Base-by-base conservation (phyloP, 805 yeast genomes). In the Dipodascus albidus region DNA sequence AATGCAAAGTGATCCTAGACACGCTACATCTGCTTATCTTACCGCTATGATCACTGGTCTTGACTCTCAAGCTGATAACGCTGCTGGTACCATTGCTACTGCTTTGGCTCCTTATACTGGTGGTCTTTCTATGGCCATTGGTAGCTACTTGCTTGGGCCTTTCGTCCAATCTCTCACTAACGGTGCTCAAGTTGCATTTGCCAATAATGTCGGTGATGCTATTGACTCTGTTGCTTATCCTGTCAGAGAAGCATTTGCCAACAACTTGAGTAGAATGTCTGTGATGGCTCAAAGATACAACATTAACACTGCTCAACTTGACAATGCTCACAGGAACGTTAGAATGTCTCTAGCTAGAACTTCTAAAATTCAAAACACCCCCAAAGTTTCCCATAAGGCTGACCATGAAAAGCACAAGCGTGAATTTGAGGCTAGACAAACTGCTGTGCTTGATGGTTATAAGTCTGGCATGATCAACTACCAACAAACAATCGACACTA, bases 381-480 rank as follows among this genome's bases (percentile, higher is more conserved):
- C 33, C 33, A 27, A 6, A 6, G 33, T 6, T 27, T 6, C 11
- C 33, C 33, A 27, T 6, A 27, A 27, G 9, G 33, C 33, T 27
- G 33, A 11, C 6, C 33, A 27, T 11, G 11, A 27, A 6, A 6
- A 27, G 11, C 33, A 27, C 33, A 27, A 27, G 6, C 33, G n/a
- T n/a, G n/a, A n/a, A n/a, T n/a, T n/a, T n/a, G n/a, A n/a, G n/a
- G n/a, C n/a, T n/a, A n/a, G n/a, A n/a, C n/a, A n/a, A n/a, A n/a
- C n/a, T n/a, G n/a, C 33, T 27, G 6, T 27, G 33, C 27, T 47
- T 11, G 49, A 42, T 27, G 58, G 56, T 23, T 53, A 52, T 23
- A 47, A 48, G 47, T 27, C 58, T 23, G 61, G 59, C 21, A 24
- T 55, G 15, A 50, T 49, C 44, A 60, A 56, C 50, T 61, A 60